Evolutionary conservation across 257 asterid species (phyloP), one percentile per base, ranked within the genome.

Genomic region (Henckelia pumila): DNA sequence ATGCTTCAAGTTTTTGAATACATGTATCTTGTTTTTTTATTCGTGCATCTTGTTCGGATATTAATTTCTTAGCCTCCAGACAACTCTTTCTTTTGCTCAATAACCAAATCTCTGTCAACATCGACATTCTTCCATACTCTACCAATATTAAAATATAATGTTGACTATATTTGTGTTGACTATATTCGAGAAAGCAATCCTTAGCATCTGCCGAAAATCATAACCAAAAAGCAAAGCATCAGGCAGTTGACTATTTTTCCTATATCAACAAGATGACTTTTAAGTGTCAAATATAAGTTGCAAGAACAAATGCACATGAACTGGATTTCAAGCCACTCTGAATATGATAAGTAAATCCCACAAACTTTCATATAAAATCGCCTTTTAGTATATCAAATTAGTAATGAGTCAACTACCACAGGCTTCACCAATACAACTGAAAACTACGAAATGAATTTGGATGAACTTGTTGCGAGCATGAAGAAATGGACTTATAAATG

Each of bases 361-460:
- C 23, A 60, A 52, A 21, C 53, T 29, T 20, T 59, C 20, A n/a
- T 29, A n/a, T 47, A 30, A 67, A 40, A 47, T 37, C 16, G 47
- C 47, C 47, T 35, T 35, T 9, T 35, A 10, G 16, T 10, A 35
- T 35, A 40, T 40, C 50, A 3, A 11, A 40, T n/a, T 13, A 13
- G 26, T 61, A 24, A 40, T 44, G 70, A 40, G 22, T 37, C 16
- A 59, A 40, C 28, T 44, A 66, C 28, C 28, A 23, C 58, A 35
- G 33, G 63, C 57, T 66, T 49, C 69, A 19, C 40, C 52, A 52
- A 21, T 29, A 49, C 66, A 37, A 29, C n/a, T n/a, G 30, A 28
- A 24, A 56, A 37, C 56, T 25, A 6, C 1, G 56, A 17, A 58
- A 37, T 22, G 7, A 20, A 24, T 24, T 37, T 70, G 56, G 62